Evolutionary conservation across 2,329 filamentous ascomycete species (phyloP).

Genomic region (Fusarium napiforme): DNA sequence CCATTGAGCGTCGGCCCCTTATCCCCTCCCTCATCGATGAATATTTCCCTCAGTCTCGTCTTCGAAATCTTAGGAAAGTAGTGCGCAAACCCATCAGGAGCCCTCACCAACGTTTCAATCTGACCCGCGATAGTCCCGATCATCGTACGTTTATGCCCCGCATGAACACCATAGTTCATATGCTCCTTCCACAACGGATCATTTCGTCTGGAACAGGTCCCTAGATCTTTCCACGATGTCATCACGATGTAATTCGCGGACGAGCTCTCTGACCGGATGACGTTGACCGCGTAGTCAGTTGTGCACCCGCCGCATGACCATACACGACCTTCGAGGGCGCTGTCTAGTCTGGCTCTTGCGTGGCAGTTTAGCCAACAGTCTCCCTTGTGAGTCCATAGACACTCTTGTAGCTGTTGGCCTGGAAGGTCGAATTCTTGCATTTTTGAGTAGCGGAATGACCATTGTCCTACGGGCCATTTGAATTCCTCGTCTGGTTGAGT

Average conservation of each 20-base stretch:
- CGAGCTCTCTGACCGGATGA: background rate
- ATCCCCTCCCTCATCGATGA: background rate
- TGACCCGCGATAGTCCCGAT: background rate
- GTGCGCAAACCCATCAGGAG: fast-evolving
- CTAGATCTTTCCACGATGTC: background rate
- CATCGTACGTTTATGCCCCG: background rate
- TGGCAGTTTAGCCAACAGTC: background rate
- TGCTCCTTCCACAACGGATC: background rate
- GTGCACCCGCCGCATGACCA: background rate
- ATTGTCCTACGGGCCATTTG: background rate
- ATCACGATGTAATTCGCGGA: background rate
- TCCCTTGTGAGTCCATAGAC: background rate
- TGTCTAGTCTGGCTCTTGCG: background rate
- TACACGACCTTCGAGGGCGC: background rate
- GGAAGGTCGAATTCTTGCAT: background rate
- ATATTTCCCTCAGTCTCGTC: background rate
- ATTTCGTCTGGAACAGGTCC: fast-evolving
- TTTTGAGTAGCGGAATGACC: background rate
- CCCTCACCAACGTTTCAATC: background rate
- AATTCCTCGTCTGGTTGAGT: background rate
- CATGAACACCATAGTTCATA: background rate
- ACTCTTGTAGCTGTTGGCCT: background rate
- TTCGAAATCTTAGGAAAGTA: background rate
- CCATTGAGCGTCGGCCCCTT: background rate
- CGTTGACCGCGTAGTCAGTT: background rate